These are phyloP conservation scores for Trichoderma atroviride DNA, from an alignment of 2,329 filamentous ascomycete genomes.

Conservation along the genomic window DNA sequence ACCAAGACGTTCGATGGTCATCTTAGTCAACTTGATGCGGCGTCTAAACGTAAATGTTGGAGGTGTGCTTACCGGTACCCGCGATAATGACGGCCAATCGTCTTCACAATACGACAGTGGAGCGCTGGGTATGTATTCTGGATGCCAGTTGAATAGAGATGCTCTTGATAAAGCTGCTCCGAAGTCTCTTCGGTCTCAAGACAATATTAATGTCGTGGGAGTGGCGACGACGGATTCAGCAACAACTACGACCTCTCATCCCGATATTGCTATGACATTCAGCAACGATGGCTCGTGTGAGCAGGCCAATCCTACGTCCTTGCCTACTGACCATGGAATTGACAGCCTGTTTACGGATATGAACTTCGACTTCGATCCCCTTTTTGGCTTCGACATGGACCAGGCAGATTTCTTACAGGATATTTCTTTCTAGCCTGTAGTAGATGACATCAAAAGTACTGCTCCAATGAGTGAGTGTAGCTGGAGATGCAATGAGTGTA, in stretches of 20 bases:
- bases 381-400: not conserved
- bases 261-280: not conserved
- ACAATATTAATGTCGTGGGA: not conserved
- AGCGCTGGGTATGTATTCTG: not conserved
- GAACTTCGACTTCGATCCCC: not conserved
- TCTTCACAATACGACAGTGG: not conserved
- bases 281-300: not conserved
- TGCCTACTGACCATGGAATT: not conserved
- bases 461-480: too few species aligned
- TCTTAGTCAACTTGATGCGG: not conserved
- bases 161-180: not conserved
- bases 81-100: not conserved
- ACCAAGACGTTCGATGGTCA: not conserved
- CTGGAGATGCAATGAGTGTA: too few species aligned
- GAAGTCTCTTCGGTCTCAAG: not conserved
- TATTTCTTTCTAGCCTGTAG: too few species aligned
- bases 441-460: too few species aligned
- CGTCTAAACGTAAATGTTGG: not conserved
- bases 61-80: not conserved
- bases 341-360: not conserved
- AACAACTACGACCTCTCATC: not conserved
- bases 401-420: not conserved
- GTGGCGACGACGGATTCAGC: not conserved
- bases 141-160: not conserved
- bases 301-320: not conserved